Base-by-base conservation (phyloP, 1,139 yeast genomes). In the Pichia sp. region DNA sequence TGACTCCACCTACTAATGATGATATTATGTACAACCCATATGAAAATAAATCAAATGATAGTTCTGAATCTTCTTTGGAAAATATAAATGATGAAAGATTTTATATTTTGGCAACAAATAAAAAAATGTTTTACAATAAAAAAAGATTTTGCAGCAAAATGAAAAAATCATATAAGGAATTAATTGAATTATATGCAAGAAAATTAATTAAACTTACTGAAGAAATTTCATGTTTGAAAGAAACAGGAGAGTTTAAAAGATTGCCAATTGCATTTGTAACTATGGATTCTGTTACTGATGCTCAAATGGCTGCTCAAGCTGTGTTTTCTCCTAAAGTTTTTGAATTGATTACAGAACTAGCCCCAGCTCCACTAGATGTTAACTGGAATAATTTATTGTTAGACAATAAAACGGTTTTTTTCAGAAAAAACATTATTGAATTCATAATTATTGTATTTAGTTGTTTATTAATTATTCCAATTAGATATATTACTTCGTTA, bases 271-370 rank as follows among this genome's bases (percentile, higher is more conserved):
- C 96, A 0, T 87, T 87, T 62, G 77, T 87, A 24, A 87, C 95
- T 1, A 82, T 87, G 92, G 82, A 81, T 51, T 74, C 87, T 2
- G 95, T 86, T 9, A 86, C 94, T 0, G 80, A 82, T 55, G 95
- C 96, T 1, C 96, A 87, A 60, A 79, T 87, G 83, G 80, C 87
- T 8, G 94, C 96, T 0, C 96, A 87, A 60, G 87, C 95, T 0
- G 85, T 86, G 1, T 67, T 87, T 42, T 94, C 87, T 51, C 95
- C 96, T 0, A 74, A 80, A 45, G 82, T 87, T 1, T 76, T 81
- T 58, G 82, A 82, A 45, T 67, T 87, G 38, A 80, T 85, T 38
- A 83, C 94, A 8, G 73, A 71, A 40, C 68, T 86, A 40, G 96
- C 96, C 0, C 95, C 96, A 0, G 90, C 96, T 2, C 95, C 96